phyloP scores from a whole-genome alignment of 1,139 yeast genomes.

The Diutina rugosa region DNA sequence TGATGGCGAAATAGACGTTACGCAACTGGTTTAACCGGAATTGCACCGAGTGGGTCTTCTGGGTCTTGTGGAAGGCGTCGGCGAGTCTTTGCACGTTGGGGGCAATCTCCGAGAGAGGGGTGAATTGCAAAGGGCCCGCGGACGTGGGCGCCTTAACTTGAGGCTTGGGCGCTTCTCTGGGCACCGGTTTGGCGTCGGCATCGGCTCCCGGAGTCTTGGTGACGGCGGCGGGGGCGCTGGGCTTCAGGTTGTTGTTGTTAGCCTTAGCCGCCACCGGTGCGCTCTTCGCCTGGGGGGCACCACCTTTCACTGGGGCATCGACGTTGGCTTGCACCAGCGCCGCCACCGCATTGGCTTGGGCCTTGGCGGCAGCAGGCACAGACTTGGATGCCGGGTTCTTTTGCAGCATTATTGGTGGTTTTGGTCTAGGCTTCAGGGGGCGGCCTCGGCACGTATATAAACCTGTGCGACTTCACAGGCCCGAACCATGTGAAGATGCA shows the following conservation, averaged over 20 bases:
- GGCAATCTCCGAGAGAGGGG: neutral
- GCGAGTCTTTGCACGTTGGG: neutral
- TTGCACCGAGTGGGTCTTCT: slow-evolving; percentile 40
- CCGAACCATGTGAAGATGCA: neutral
- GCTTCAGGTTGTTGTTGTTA: neutral
- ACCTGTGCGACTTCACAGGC: neutral
- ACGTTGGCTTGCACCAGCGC: neutral
- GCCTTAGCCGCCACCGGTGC: too few relatives aligned
- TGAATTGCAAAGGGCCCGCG: neutral
- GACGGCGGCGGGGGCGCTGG: neutral
- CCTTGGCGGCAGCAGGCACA: neutral
- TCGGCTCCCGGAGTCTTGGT: neutral
- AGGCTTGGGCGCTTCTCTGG: neutral
- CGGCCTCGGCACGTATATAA: neutral
- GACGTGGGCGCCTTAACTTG: neutral
- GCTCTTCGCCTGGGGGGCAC: too few relatives aligned
- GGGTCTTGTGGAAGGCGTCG: neutral
- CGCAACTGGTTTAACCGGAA: slow-evolving; percentile 53
- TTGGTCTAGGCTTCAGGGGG: neutral
- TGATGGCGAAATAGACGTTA: slow-evolving; percentile 51
- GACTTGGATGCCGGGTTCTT: neutral
- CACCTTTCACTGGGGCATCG: neutral
- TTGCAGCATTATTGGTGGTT: neutral
- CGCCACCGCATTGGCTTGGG: neutral
- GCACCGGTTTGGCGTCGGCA: neutral